A percentile compares a stretch with the other conserved stretches of the same genome.
These are phyloP conservation scores for Clonostachys solani DNA, from an alignment of 2,329 filamentous ascomycete species.

Conservation along the genomic window DNA sequence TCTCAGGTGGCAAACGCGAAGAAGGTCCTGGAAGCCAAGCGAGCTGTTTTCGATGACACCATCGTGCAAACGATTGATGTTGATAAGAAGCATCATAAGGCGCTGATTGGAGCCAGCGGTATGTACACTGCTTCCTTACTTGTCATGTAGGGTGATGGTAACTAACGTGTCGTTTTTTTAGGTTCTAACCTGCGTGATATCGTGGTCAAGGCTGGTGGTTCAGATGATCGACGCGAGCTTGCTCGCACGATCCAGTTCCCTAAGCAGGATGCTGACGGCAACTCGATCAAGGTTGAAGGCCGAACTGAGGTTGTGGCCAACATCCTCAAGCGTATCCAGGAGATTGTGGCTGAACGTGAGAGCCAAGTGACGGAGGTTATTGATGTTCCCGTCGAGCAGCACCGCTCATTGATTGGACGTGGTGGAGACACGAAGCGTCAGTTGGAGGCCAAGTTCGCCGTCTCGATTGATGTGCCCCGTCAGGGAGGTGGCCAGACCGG, in stretches of 20 bases:
- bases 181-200: conserved; percentile 83
- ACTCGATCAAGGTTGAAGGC: conserved; percentile 84
- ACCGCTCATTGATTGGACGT: conserved; percentile 85
- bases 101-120: conserved; percentile 86
- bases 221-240: conserved; percentile 77
- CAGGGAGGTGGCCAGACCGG: conserved; percentile 81
- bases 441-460: conserved; percentile 80
- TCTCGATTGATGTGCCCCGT: conserved; percentile 86
- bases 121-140: conserved; percentile 30
- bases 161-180: conserved; percentile 29
- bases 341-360: conserved; percentile 77
- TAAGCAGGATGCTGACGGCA: conserved; percentile 77
- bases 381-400: conserved; percentile 85
- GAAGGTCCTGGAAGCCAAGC: conserved; percentile 84
- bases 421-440: conserved; percentile 83
- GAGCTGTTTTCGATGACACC: conserved; percentile 85
- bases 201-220: conserved; percentile 82
- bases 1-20: conserved; percentile 86
- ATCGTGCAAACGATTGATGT: conserved; percentile 79
- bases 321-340: conserved; percentile 77
- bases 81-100: conserved; percentile 90
- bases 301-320: conserved; percentile 80
- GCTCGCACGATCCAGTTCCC: conserved; percentile 94
- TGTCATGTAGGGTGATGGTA: neutral
- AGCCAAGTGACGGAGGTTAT: conserved; percentile 75